These are phyloP conservation scores for Closterium sp. DNA, from an alignment of 139 green algal species.

Conservation along the genomic window DNA sequence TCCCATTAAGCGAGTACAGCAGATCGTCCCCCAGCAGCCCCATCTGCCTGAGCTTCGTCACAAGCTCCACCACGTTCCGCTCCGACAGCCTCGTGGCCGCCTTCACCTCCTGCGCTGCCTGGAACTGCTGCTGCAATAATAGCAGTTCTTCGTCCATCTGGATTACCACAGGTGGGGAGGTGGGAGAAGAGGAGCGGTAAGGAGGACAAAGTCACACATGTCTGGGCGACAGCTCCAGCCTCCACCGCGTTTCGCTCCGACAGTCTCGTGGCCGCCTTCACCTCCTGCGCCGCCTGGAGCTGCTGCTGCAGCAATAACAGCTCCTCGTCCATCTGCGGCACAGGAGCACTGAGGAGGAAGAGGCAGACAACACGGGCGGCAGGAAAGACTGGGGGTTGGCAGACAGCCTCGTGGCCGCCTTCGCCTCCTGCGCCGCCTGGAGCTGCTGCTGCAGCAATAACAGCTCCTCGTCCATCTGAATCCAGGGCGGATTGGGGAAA, in stretches of 20 bases:
- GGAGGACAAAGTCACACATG: conserved; percentile 32
- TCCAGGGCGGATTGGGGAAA: too few relatives aligned
- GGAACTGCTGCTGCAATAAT: conserved; percentile 10
- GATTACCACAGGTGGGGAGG: conserved; percentile 48
- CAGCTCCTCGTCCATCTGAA: conserved; percentile 45
- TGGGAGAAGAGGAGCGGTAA: too few relatives aligned
- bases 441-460: conserved; percentile 35
- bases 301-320: conserved; percentile 18
- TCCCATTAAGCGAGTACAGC: conserved; percentile 55
- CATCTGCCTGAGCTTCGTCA: conserved; percentile 50
- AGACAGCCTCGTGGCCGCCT: conserved; percentile 6
- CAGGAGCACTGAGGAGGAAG: too few relatives aligned
- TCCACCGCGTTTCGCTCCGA: conserved; percentile 56
- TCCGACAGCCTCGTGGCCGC: conserved; percentile 39
- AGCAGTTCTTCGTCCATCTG: conserved; percentile 13
- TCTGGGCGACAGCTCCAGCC: conserved; percentile 54
- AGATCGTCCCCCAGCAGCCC: conserved; percentile 50
- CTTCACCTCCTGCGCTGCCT: conserved; percentile 31
- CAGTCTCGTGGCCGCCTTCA: conserved; percentile 27
- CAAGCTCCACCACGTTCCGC: conserved; percentile 54
- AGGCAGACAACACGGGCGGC: too few relatives aligned
- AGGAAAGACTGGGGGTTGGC: too few relatives aligned
- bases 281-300: conserved; percentile 34
- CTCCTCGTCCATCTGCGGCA: conserved; percentile 24
- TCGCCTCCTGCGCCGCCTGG: conserved; percentile 44